These are phyloP conservation scores for Lactarius quietus DNA, from an alignment of 768 basidiomycete species.

Conservation along the genomic window DNA sequence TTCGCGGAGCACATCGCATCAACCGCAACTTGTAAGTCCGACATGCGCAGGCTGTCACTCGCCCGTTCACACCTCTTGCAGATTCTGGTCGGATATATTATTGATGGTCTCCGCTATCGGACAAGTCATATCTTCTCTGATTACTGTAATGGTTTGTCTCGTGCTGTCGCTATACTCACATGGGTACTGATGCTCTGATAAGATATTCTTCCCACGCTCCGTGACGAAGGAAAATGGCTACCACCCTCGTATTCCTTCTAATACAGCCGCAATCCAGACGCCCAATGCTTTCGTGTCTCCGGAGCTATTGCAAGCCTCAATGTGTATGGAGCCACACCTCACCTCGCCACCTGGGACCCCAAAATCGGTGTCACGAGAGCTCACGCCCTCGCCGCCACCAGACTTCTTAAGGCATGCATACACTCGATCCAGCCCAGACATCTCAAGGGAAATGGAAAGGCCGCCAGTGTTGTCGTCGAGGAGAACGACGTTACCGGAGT, in stretches of 20 bases:
- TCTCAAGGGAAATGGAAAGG: slow-evolving; percentile 4
- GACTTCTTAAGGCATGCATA: not conserved
- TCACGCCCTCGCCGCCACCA: slow-evolving; percentile 5
- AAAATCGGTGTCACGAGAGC: slow-evolving; percentile 4
- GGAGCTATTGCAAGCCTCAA: slow-evolving; percentile 1
- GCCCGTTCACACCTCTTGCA: not conserved
- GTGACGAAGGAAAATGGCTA: slow-evolving; percentile 63
- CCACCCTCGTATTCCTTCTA: slow-evolving; percentile 38
- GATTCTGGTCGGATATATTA: slow-evolving; percentile 51
- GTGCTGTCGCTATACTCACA: not conserved
- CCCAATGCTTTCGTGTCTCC: not conserved
- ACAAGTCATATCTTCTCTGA: slow-evolving; percentile 73
- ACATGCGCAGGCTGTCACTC: not conserved
- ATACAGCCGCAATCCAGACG: slow-evolving; percentile 23
- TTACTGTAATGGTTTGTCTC: slow-evolving; percentile 68
- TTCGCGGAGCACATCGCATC: slow-evolving; percentile 48
- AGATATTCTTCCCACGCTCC: slow-evolving; percentile 81
- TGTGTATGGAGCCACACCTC: not conserved
- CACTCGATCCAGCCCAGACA: slow-evolving; percentile 2
- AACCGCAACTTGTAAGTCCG: slow-evolving; percentile 35
- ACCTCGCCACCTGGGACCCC: not conserved
- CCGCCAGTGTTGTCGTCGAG: not conserved
- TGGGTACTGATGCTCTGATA: not conserved
- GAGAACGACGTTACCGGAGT: slow-evolving; percentile 12
- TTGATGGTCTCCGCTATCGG: slow-evolving; percentile 70